Evolutionary conservation across 805 yeast genomes (phyloP).

Genomic region (Yamadazyma laniorum): DNA sequence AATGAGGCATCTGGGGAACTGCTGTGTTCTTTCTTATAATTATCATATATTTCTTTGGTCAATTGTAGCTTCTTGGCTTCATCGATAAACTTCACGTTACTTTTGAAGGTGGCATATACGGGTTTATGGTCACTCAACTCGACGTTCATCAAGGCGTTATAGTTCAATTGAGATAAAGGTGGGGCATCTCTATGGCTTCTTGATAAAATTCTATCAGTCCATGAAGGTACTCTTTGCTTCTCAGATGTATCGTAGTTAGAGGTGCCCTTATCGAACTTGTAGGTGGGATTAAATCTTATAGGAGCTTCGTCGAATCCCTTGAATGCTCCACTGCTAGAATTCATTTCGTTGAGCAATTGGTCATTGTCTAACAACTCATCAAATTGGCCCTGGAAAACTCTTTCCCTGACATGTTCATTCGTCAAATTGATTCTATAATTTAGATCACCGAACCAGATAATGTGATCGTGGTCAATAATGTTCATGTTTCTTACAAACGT

Average conservation of each 20-base stretch:
- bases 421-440: slow-evolving; percentile 75
- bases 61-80: slow-evolving; percentile 28
- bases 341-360: slow-evolving; percentile 76
- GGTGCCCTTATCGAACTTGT: slow-evolving; percentile 87
- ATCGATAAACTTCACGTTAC: slow-evolving; percentile 67
- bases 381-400: slow-evolving; percentile 46
- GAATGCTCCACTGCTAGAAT: slow-evolving; percentile 54
- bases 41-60: slow-evolving; percentile 25
- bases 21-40: slow-evolving; percentile 30
- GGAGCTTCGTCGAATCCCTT: slow-evolving; percentile 74
- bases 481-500: slow-evolving; percentile 71
- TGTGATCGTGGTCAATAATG: slow-evolving; percentile 74
- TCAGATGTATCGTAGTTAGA: slow-evolving; percentile 82
- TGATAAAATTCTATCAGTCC: slow-evolving; percentile 90
- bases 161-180: slow-evolving; percentile 58
- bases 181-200: slow-evolving; percentile 40
- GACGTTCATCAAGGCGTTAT: slow-evolving; percentile 61
- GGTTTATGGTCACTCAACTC: slow-evolving; percentile 88
- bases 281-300: slow-evolving; percentile 82
- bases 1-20: slow-evolving; percentile 10
- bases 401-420: slow-evolving; percentile 69
- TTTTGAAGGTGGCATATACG: slow-evolving; percentile 74
- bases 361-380: slow-evolving; percentile 62
- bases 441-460: slow-evolving; percentile 94
- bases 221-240: slow-evolving; percentile 91